These are phyloP conservation scores for Alternaria viburni DNA, from an alignment of 2,329 filamentous ascomycete species.

Conservation along the genomic window DNA sequence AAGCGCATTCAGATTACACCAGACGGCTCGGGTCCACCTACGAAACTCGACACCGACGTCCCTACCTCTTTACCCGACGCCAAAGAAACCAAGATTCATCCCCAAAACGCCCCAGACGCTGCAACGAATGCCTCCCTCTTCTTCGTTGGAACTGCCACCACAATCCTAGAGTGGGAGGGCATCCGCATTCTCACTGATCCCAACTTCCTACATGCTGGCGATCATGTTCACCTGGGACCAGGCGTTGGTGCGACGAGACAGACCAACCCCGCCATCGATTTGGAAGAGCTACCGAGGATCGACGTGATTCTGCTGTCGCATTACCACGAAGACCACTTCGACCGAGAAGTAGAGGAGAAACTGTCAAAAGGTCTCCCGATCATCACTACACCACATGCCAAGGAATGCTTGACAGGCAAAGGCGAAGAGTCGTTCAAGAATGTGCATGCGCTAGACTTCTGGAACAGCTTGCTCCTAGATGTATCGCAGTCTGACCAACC, in stretches of 20 bases:
- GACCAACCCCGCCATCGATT: conserved; percentile 66
- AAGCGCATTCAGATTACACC: conserved; percentile 52
- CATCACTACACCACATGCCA: conserved; percentile 68
- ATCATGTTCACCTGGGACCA: conserved; percentile 71
- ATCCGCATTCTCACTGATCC: conserved; percentile 61
- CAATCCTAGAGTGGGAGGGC: conserved; percentile 61
- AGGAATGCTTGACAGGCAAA: conserved; percentile 57
- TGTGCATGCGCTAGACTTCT: conserved; percentile 64
- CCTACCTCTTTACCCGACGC: conserved; percentile 50
- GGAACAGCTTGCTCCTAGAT: conserved; percentile 59
- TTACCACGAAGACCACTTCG: conserved; percentile 68
- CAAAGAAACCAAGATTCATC: conserved; percentile 55
- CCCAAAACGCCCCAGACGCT: conserved; percentile 45
- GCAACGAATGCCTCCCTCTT: conserved; percentile 55
- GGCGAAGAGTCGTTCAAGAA: conserved; percentile 59
- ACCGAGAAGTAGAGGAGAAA: conserved; percentile 58
- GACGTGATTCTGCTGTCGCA: conserved; percentile 68
- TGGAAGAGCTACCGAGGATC: conserved; percentile 65
- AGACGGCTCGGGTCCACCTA: conserved; percentile 45
- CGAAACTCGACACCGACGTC: conserved; percentile 44
- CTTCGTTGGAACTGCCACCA: conserved; percentile 65
- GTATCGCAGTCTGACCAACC: conserved; percentile 35
- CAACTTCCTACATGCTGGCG: conserved; percentile 67
- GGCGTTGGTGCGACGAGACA: conserved; percentile 62
- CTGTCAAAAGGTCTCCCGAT: conserved; percentile 64